Evolutionary conservation across 148 eudicot species (phyloP).

Genomic region (Diospyros lotus): DNA sequence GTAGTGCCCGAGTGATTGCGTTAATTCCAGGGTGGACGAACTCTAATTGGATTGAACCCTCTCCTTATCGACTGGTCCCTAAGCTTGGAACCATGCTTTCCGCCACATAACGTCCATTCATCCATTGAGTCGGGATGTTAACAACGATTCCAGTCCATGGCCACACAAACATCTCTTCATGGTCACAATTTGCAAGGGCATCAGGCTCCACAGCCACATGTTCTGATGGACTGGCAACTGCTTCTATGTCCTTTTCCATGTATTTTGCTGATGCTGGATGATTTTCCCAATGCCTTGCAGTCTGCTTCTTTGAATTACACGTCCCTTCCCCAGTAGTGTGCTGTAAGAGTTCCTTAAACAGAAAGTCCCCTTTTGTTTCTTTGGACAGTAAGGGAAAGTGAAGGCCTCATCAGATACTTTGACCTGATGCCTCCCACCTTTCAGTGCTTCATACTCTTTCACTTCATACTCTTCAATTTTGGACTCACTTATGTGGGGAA

Average conservation of each 20-base stretch:
- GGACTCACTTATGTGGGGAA: slow-evolving; percentile 54
- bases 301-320: slow-evolving; percentile 63
- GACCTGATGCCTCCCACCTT: slow-evolving; percentile 46
- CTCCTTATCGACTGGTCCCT: slow-evolving; percentile 68
- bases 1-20: slow-evolving; percentile 86
- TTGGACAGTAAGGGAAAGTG: slow-evolving; percentile 81
- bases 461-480: slow-evolving; percentile 72
- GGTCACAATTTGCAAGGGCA: slow-evolving; percentile 43
- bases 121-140: slow-evolving; percentile 55
- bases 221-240: slow-evolving; percentile 47
- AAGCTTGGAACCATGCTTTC: slow-evolving; percentile 85
- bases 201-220: slow-evolving; percentile 29
- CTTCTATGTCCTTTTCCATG: slow-evolving; percentile 50
- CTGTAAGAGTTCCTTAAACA: slow-evolving; percentile 65
- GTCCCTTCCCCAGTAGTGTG: slow-evolving; percentile 79
- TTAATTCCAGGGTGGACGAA: slow-evolving; percentile 74
- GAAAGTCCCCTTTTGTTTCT: slow-evolving; percentile 64
- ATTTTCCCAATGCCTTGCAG: slow-evolving; percentile 75
- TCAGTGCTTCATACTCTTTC: slow-evolving; percentile 55
- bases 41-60: slow-evolving; percentile 87
- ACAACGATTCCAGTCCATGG: slow-evolving; percentile 94
- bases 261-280: slow-evolving; percentile 71
- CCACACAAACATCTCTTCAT: slow-evolving; percentile 86
- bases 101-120: slow-evolving; percentile 73
- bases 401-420: slow-evolving; percentile 56